Conservation (phyloP, 495 filamentous ascomycete genomes). For the Astrothelium subdiscretum region DNA sequence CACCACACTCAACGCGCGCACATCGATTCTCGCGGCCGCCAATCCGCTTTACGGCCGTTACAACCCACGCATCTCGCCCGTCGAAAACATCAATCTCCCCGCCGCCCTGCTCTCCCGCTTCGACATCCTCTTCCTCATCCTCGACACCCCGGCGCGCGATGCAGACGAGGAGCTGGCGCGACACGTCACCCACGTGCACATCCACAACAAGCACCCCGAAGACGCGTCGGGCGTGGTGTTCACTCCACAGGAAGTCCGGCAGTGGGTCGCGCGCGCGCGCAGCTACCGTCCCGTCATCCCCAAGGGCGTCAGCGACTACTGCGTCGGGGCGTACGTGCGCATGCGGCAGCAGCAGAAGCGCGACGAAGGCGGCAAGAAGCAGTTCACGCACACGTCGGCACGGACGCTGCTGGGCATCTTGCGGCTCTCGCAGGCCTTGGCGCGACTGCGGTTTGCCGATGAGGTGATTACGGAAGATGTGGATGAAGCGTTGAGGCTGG, state of each 20-base stretch:
- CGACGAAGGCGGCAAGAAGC: conserved; percentile 75
- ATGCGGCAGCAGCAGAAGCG: conserved; percentile 80
- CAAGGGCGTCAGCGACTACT: conserved; percentile 77
- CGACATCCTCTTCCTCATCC: conserved; percentile 90
- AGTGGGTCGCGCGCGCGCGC: conserved; percentile 88
- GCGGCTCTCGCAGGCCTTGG: conserved; percentile 90
- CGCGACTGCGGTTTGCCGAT: conserved; percentile 76
- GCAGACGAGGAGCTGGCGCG: conserved; percentile 84
- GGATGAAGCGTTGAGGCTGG: conserved; percentile 82
- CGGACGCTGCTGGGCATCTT: conserved; percentile 87
- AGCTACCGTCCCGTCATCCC: conserved; percentile 78
- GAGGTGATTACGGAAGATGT: conserved; percentile 83
- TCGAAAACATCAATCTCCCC: conserved; percentile 97
- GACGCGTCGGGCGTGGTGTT: conserved; percentile 56
- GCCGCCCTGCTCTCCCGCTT: conserved; percentile 93
- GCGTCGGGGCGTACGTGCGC: conserved; percentile 89
- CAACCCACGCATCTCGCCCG: conserved; percentile 89
- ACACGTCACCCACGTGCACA: conserved; percentile 95
- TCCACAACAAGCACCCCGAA: conserved; percentile 91
- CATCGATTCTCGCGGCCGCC: conserved; percentile 93
- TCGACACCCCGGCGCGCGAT: conserved; percentile 83
- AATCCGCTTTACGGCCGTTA: conserved; percentile 97
- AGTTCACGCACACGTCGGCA: conserved; percentile 85
- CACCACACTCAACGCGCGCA: conserved; percentile 89
- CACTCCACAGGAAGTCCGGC: conserved; percentile 79